Conservation (phyloP, 345 rosid species). For the Citrus cavaleriei region DNA sequence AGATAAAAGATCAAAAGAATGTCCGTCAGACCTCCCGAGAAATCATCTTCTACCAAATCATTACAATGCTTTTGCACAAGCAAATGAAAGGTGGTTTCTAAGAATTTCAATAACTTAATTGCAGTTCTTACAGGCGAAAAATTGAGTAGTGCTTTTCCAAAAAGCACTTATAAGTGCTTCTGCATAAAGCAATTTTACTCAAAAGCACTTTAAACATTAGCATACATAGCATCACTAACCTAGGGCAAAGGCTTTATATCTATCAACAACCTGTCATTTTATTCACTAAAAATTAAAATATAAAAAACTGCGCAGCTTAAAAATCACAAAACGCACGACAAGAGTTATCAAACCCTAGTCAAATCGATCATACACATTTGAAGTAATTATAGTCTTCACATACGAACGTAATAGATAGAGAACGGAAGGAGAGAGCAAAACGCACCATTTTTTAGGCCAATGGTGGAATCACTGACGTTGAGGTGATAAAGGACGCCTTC, state of each 20-base stretch:
- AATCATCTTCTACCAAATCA: not conserved
- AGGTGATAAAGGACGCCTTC: constrained; percentile 36
- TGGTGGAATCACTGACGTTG: constrained; percentile 27
- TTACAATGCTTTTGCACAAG: not conserved
- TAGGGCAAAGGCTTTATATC: not conserved
- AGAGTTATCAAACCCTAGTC: not conserved
- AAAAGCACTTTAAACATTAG: not conserved
- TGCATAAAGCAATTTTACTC: not conserved
- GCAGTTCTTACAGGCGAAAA: not conserved
- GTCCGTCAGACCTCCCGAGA: not conserved
- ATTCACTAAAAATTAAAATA: not conserved
- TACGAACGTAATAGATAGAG: not conserved
- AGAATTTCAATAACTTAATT: not conserved
- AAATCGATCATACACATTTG: not conserved
- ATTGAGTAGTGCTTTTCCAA: not conserved
- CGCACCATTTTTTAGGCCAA: constrained; percentile 42
- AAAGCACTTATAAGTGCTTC: not conserved
- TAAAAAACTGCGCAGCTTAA: not conserved
- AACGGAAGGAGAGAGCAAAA: not conserved
- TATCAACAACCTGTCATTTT: not conserved
- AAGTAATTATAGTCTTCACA: not conserved
- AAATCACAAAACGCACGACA: not conserved
- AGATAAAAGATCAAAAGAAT: not conserved
- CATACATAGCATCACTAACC: not conserved
- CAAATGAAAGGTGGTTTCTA: not conserved